Conservation (phyloP, 192 early-diverging fungal species). For the Coemansia biformis region DNA sequence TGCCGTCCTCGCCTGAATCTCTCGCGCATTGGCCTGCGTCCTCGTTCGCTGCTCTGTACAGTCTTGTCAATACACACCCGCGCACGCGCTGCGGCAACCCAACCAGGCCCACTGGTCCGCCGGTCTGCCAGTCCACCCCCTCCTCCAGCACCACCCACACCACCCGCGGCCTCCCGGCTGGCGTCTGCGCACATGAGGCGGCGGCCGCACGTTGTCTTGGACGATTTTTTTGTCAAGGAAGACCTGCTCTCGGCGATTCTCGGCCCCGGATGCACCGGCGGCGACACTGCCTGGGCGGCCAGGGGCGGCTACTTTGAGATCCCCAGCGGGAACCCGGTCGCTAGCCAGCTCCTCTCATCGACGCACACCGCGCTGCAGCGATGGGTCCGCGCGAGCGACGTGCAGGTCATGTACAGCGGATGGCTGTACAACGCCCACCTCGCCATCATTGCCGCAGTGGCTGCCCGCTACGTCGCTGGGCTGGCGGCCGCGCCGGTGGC, state of each 20-base stretch:
- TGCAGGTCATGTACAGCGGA: conserved; percentile 36
- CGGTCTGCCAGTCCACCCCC: no score
- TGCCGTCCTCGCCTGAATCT: not conserved
- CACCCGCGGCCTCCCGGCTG: not conserved
- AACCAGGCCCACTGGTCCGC: no score
- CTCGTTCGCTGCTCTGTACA: no score
- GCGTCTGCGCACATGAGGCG: conserved; percentile 9
- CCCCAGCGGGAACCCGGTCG: conserved; percentile 17
- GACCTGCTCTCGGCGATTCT: conserved; percentile 15
- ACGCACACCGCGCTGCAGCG: conserved; percentile 14
- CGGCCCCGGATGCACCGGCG: no score
- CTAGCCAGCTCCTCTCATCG: conserved; percentile 18
- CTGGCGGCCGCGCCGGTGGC: conserved; percentile 28
- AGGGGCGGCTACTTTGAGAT: conserved; percentile 29
- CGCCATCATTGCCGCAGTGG: conserved; percentile 19
- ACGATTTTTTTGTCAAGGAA: conserved; percentile 44
- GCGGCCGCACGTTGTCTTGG: conserved; percentile 33
- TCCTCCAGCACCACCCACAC: no score
- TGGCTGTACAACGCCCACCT: conserved; percentile 40
- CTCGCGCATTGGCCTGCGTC: no score
- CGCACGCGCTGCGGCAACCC: no score
- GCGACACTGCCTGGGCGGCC: no score
- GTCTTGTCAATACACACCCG: no score
- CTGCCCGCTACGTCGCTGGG: conserved; percentile 25
- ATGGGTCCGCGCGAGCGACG: conserved; percentile 30